Base-by-base conservation (phyloP, 2,329 filamentous ascomycete species). In the Epichloe scottii region DNA sequence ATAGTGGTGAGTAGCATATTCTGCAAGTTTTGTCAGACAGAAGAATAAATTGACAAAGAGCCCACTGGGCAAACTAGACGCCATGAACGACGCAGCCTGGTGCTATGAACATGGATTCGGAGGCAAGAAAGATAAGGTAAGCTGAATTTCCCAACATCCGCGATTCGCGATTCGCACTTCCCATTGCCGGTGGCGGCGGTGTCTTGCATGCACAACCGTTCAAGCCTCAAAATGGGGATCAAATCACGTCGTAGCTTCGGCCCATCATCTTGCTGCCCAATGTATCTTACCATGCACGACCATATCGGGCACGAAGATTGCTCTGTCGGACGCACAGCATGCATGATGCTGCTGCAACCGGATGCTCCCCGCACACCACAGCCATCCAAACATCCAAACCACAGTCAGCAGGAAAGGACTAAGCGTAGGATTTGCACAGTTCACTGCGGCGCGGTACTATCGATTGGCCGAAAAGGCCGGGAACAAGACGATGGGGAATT, bases 91-190 rank as follows among this genome's bases (percentile, higher is more conserved):
- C 68, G 85, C 85, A 50, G 93, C 84, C 37, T 95, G 89, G 89
- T 98, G 93, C 72, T 97, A 93, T 75, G 69, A 94, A 30, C 86
- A 96, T 65, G 93, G 93, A n/a, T 95, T 95, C 68, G 93, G 93
- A 35, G 91, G 89, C 63, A 93, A 89, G 68, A 98, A 97, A 68
- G 90, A 98, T 74, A 97, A 95, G 87, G 91, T 96, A 76, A 69
- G 87, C 79, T 44, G 45, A 37, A 6, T 11, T 33, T 52, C 50
- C 39, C 30, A 17, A 44, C 26, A 23, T 38, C 26, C 26, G 21
- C 37, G 11, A n/a, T 33, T 12, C 26, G 21, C 37, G 11, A n/a
- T 33, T 12, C 5, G 30, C 10, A 39, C 26, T 30, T 35, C 14
- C n/a, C 26, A 41, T 11, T 19, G 35, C 17, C 40, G 17, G 11